These are phyloP conservation scores for Tetrapisispora phaffii DNA, from an alignment of 805 yeast species.

Conservation along the genomic window DNA sequence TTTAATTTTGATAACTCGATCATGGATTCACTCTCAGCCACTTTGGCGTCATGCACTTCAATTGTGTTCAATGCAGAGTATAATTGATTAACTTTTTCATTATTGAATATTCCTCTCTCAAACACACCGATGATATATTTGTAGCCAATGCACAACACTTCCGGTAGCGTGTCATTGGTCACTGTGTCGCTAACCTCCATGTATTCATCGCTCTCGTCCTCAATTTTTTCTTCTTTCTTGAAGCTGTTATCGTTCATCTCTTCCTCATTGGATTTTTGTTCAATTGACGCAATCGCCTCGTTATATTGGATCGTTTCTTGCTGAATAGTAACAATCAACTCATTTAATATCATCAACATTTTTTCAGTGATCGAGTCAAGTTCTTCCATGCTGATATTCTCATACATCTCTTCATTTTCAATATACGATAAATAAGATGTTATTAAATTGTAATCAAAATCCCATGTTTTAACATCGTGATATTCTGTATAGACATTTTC, in stretches of 20 bases:
- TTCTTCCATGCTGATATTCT: neutral
- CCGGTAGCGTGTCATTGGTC: constrained; percentile 17
- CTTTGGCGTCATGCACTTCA: too few relatives aligned
- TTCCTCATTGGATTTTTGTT: neutral
- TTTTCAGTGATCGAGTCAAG: neutral
- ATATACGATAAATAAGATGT: constrained; percentile 14
- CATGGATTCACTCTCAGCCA: neutral
- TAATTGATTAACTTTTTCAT: neutral
- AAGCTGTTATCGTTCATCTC: neutral
- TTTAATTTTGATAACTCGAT: neutral
- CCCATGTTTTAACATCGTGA: constrained; percentile 21
- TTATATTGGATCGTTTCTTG: neutral
- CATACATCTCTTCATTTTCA: neutral
- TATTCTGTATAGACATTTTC: constrained; percentile 14
- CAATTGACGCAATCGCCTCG: neutral
- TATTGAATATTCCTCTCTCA: neutral
- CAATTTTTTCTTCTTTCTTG: neutral
- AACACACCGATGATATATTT: neutral
- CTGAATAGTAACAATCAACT: neutral
- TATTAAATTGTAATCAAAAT: constrained; percentile 24
- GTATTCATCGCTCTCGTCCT: constrained; percentile 8
- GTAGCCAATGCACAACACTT: constrained; percentile 10
- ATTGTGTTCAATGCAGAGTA: neutral
- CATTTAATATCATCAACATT: neutral
- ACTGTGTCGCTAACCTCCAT: constrained; percentile 24